Conservation (phyloP, 495 filamentous ascomycete species). For the Talaromyces adpressus region DNA sequence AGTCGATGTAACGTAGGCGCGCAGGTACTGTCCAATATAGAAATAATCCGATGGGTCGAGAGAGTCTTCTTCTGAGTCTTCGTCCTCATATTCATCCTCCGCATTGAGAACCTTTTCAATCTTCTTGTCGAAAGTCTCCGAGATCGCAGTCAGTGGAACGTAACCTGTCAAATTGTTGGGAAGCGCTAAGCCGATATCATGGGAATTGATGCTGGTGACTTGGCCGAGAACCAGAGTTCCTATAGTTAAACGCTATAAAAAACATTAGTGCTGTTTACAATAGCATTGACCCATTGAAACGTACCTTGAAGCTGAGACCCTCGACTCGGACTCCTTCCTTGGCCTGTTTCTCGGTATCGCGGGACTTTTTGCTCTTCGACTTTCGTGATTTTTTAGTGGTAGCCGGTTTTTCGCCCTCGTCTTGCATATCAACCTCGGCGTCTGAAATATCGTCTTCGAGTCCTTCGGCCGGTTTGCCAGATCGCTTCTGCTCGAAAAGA, state of each 20-base stretch:
- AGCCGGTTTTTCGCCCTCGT: conserved; percentile 25
- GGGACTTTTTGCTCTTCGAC: conserved; percentile 30
- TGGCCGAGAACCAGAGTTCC: conserved; percentile 85
- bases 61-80: conserved; percentile 49
- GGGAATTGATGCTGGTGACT: conserved; percentile 69
- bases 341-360: conserved; percentile 32
- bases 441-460: conserved; percentile 34
- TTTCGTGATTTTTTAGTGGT: conserved; percentile 46
- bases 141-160: conserved; percentile 84
- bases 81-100: conserved; percentile 45
- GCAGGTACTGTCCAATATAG: conserved; percentile 78
- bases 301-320: conserved; percentile 82
- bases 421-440: conserved; percentile 45
- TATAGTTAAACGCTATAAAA: conserved; percentile 60
- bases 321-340: conserved; percentile 68
- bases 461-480: conserved; percentile 35
- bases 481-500: conserved; percentile 75
- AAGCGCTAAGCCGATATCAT: conserved; percentile 71
- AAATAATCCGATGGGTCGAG: conserved; percentile 69
- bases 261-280: not conserved
- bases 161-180: conserved; percentile 91
- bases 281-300: conserved; percentile 9
- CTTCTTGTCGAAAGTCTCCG: conserved; percentile 59
- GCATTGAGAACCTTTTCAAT: conserved; percentile 57
- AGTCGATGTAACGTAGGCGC: conserved; percentile 75